Base-by-base conservation (phyloP, 139 green algal species). In the Picochlorum sp. region DNA sequence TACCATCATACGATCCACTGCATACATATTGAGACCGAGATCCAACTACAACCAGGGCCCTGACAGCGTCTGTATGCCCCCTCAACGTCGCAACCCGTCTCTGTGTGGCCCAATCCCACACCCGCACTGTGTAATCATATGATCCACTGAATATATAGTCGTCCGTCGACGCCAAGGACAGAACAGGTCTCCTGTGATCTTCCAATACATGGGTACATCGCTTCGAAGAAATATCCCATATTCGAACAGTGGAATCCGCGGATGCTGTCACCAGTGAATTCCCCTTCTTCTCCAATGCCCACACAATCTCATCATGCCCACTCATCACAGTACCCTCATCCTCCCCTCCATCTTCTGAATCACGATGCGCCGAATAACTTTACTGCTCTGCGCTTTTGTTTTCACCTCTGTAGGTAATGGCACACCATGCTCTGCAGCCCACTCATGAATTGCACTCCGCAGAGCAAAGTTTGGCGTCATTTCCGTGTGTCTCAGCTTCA, bases 221-320 rank as follows among this genome's bases (percentile, higher is more conserved):
- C 57, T 68, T 68, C 6, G 55, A 74, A n/a, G 45, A 47, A 4
- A 77, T 78, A 75, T 96, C 85, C 91, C 91, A 97, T 6, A 92
- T 87, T 7, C 90, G 83, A 45, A 97, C 89, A 18, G 88, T 95
- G 57, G 90, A 91, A 75, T 97, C 91, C 13, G 90, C 90, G 4
- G 83, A 94, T 0, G 90, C 91, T 6, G 81, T 90, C 66, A 96
- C 92, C 8, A 96, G 70, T 1, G 76, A 67, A 49, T 68, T 61
- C 15, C 79, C 86, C 18, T 79, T 63, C 9, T 88, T 85, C 69
- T 95, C 86, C 14, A 96, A 79, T 10, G 89, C 88, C 91, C 91
- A 97, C 1, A 97, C 87, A 65, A 97, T 97, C 74, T 96, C 90
- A 38, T 95, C 84, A 66, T 97, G 91, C 1, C 90, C 91, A 69